A percentile compares a stretch with the other conserved stretches of the same genome.
Evolutionary conservation across 2,329 filamentous ascomycete species (phyloP).

Genomic region (Aspergillus pseudoterreus): DNA sequence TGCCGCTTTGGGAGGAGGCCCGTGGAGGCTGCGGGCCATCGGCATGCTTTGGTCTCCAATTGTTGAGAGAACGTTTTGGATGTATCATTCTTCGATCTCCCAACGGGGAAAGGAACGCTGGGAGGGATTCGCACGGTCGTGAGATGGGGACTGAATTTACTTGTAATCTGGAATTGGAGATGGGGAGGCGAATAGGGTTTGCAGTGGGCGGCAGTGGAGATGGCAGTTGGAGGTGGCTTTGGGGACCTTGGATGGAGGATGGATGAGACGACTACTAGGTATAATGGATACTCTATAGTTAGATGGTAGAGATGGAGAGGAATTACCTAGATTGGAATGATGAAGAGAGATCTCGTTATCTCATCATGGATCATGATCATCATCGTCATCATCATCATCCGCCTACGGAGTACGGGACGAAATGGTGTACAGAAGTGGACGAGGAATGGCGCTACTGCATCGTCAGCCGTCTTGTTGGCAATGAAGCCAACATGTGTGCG

Average conservation of each 20-base stretch:
- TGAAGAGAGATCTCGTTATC: background rate
- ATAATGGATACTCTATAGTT: no score
- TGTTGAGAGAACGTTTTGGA: constrained; percentile 15
- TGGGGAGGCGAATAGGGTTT: background rate
- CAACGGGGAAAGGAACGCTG: background rate
- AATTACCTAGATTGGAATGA: background rate
- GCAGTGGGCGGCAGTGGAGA: background rate
- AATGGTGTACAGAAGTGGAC: constrained; percentile 8
- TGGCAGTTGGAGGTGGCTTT: background rate
- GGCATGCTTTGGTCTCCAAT: background rate
- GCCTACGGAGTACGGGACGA: background rate
- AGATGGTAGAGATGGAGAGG: no score
- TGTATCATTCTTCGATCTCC: constrained; percentile 9
- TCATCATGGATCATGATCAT: background rate
- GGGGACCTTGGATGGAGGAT: no score
- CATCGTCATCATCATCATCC: background rate
- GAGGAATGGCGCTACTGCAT: constrained; percentile 18
- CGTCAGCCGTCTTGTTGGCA: constrained; percentile 19
- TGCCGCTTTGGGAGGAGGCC: constrained; percentile 7
- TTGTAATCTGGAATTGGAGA: no score
- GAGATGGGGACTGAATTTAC: no score
- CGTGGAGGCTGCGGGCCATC: constrained; percentile 5
- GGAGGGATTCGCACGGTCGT: no score
- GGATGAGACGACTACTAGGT: no score
- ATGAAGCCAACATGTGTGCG: constrained; percentile 18